Evolutionary conservation across 225 moss, liverwort and hornwort genomes (phyloP), one percentile per base, ranked within the genome.

Genomic region (Lunularia cruciata): DNA sequence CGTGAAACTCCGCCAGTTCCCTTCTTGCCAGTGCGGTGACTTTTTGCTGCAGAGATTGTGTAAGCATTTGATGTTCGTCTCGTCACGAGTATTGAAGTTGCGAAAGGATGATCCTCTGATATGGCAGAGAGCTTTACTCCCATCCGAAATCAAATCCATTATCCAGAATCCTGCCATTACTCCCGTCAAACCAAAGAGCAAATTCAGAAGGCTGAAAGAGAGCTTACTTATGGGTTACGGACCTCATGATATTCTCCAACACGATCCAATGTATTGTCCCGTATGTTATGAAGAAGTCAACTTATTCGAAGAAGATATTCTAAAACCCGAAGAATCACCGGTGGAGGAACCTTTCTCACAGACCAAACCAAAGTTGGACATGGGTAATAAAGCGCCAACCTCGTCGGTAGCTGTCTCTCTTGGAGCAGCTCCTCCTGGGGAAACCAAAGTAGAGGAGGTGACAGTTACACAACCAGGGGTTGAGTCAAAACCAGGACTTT

Each of bases 201-300:
- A 47, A 66, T 77, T 51, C 48, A 47, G 40, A 67, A 65, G 48
- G 72, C 40, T 27, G 4, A 74, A 27, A 6, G 74, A 48, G 70
- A 71, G 71, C 60, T 59, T 46, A 43, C 54, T n/a, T 34, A 57
- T 69, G 49, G 64, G 23, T 22, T 49, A 37, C 37, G 77, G 40
- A 46, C 73, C 20, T 25, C 60, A 74, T 23, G 55, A 28, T 25
- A 16, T 69, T 32, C 20, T 69, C 16, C 14, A 69, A 40, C 69
- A 67, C 30, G 35, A 25, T 30, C 70, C 81, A 1, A 57, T 77
- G 60, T 81, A 74, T 45, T 81, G 81, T 28, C 81, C 81, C 13
- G 47, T 81, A 5, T 81, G 81, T 42, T 81, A 70, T 49, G 81
- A 81, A 33, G 77, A 81, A n/a, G 77, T 81, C 37, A 74, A 81